Evolutionary conservation across 306 rosid genomes (phyloP), one percentile per base, ranked within the genome.

Genomic region (Acacia melanoxylon): DNA sequence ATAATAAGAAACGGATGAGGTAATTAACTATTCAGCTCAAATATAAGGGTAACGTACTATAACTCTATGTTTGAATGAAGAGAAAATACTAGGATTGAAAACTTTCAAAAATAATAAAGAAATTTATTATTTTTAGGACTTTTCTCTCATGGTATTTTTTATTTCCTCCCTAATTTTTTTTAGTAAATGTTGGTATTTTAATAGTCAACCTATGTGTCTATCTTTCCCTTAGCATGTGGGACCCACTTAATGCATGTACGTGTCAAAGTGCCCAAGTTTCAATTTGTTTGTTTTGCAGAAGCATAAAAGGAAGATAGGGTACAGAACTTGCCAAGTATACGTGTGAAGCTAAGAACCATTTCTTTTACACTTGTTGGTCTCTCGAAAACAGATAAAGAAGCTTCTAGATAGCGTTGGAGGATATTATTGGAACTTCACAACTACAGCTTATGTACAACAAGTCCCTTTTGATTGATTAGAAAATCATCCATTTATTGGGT

Each of bases 271-370:
- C 40, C 6, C 5, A 4, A 40, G 37, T 63, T 25, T 27, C 29
- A 27, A 27, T 67, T 6, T 67, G n/a, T 19, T 67, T 67, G 72
- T 76, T 70, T 76, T 70, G 79, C 84, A 80, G 87, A 80, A 71
- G 31, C 4, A 61, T 84, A 78, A 37, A 68, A 68, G 72, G 72
- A 7, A 35, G 44, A 66, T 31, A 29, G 27, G 69, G 5, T 29
- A 31, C 69, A 6, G 6, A 1, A 27, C n/a, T 48, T 48, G 5
- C 17, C 4, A n/a, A 29, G 69, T 29, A 65, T 5, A 65, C 49
- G 80, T 65, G 79, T 25, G 69, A 69, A 40, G 59, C 74, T 29
- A 69, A 37, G 59, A 56, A 25, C 24, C 68, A 78, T 62, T 72
- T 29, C 52, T 20, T 51, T 31, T 61, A 65, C 14, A 22, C 12